Evolutionary conservation across 257 asterid genomes (phyloP), one percentile per base, ranked within the genome.

Genomic region (Cinchona pubescens): DNA sequence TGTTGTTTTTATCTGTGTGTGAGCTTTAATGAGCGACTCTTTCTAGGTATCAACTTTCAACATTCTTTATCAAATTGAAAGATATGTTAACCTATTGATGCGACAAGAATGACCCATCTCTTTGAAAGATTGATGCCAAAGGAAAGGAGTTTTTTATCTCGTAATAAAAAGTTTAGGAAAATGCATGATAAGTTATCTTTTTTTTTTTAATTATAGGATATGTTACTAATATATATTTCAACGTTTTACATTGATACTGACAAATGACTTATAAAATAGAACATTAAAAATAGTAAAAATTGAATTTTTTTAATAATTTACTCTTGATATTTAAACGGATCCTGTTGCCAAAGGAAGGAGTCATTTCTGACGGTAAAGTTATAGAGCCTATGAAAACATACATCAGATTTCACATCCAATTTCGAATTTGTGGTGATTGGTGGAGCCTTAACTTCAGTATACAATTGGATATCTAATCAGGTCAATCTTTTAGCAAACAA

Each of bases 401-500:
- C 32, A 15, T 9, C 73, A 42, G 11, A 35, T 67, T 51, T 64
- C 40, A 63, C 30, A 30, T 69, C 76, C 29, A n/a, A 11, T 53
- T 9, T 48, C 29, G 3, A 80, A 71, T 75, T 64, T 65, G 72
- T 66, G 75, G 35, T 32, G 59, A 73, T 7, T 35, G 46, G 43
- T 32, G 4, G 30, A 19, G 59, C 53, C 45, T 48, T 42, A 42
- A 51, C 23, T 60, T 32, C 21, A 58, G 68, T 82, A 40, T 46
- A 46, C 74, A 30, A 19, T n/a, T 27, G 4, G 2, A 67, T 61
- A 29, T 66, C 43, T 77, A 82, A 82, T 82, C 69, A 67, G 38
- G 74, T 40, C 18, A 8, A 68, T 74, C 61, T 64, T 64, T 74
- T 63, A 72, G 72, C 40, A 32, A 60, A 82, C 85, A 75, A 25